Conservation (phyloP, 2,329 filamentous ascomycete species). For the Neophaeococcomyces mojaviensis region DNA sequence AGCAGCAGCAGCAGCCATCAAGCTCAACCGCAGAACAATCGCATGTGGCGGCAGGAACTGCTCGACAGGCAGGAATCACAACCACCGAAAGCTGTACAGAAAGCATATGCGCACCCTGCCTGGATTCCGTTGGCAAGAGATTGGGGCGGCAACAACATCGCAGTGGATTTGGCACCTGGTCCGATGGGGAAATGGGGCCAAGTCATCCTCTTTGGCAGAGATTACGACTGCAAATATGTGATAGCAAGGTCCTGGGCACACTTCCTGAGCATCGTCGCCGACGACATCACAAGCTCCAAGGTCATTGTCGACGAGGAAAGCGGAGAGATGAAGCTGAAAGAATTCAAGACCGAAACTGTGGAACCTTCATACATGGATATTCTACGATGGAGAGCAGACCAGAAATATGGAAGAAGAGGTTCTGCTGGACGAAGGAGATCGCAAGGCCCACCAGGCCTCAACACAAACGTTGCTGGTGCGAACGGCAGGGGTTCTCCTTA, state of each 20-base stretch:
- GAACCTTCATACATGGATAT: slow-evolving; percentile 94
- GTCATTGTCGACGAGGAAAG: slow-evolving; percentile 89
- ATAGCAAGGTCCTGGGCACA: slow-evolving; percentile 84
- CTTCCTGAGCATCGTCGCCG: slow-evolving; percentile 78
- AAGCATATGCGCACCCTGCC: slow-evolving; percentile 82
- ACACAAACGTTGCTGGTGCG: slow-evolving; percentile 40
- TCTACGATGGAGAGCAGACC: slow-evolving; percentile 87
- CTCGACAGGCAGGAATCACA: slow-evolving; percentile 79
- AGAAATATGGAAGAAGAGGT: slow-evolving; percentile 69
- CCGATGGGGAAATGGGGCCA: slow-evolving; percentile 90
- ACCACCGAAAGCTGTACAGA: slow-evolving; percentile 77
- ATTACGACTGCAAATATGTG: slow-evolving; percentile 98
- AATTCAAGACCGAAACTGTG: slow-evolving; percentile 82
- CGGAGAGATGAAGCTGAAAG: slow-evolving; percentile 81
- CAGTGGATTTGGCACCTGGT: slow-evolving; percentile 84
- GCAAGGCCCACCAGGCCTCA: slow-evolving; percentile 45
- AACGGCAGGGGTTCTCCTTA: slow-evolving; percentile 49
- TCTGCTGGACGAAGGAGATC: slow-evolving; percentile 40
- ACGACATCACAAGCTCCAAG: slow-evolving; percentile 84
- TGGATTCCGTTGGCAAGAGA: slow-evolving; percentile 97
- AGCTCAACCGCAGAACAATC: slow-evolving; percentile 36
- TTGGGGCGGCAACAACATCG: slow-evolving; percentile 97
- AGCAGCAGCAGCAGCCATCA: slow-evolving; percentile 35
- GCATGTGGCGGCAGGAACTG: slow-evolving; percentile 76
- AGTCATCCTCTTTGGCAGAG: slow-evolving; percentile 89